Base-by-base conservation (phyloP, 2,329 filamentous ascomycete genomes). In the Xylariaceae sp. region DNA sequence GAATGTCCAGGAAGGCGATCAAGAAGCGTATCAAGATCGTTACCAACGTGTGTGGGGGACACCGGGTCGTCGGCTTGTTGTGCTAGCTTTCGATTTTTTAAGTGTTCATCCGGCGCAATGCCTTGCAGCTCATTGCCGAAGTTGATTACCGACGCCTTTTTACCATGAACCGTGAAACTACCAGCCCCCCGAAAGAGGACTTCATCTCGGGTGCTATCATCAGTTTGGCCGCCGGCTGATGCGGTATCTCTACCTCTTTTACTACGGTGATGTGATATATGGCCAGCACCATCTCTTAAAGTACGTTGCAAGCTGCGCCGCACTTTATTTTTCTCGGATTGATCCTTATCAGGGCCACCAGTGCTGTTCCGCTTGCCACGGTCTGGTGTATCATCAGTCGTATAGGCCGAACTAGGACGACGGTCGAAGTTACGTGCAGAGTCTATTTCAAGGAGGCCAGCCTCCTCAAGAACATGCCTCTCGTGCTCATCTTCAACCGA, bases 111-210 rank as follows among this genome's bases (percentile, higher is more conserved):
- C 0, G 84, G 79, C 0, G 86, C 80, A 72, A 91, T 83, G 56
- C 81, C 86, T 65, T 92, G 86, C 75, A 96, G 85, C 64, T 96
- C 92, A n/a, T 86, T 85, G 6, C 91, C 91, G 68, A 99, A 95
- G n/a, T 89, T 95, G 62, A 99, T 89, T 53, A 99, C 89, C 1
- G 91, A 96, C 2, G 94, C 94, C 72, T 99, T 97, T 76, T 97
- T 99, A 57, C 94, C 92, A 67, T 99, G 94, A 3, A 99, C 86
- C 3, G 94, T 95, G 70, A 99, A 99, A 64, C 89, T 95, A 4
- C 90, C 90, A 9, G 88, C 84, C 9, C 87, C 87, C 47, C 94
- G 84, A 5, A 87, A 78, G 9, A 99, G 77, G 8, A 87, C 84
- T 62, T 89, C 87, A 39, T 87, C 75, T 73, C 80, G 65, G 59